Base-by-base conservation (phyloP, 768 basidiomycete species). In the Trametes maxima region DNA sequence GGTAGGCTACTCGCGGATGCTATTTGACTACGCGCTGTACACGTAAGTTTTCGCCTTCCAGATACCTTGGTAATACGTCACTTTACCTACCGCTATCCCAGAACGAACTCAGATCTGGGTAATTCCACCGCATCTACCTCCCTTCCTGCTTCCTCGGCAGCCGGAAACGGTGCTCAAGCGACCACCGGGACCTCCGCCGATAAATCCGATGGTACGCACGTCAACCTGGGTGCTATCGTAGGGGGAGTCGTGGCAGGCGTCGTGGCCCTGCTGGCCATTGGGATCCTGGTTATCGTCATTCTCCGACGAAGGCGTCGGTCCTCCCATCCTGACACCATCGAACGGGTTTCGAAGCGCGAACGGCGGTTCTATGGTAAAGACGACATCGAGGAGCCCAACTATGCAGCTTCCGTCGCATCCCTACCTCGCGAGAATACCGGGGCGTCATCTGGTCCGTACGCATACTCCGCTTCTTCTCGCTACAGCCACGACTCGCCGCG, bases 11-110 rank as follows among this genome's bases (percentile, higher is more conserved):
- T 55, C 53, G 47, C 53, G 54, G 1, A 52, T 56, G 48, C 22
- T 62, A 48, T 62, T 62, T 21, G 49, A 56, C 37, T 57, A 62
- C 24, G 60, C 49, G n/a, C 17, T 33, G 22, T 62, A 62, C 22
- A 62, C 54, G 60, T 62, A 56, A 44, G 60, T 62, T 14, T 19
- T 17, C 19, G 10, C 2, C 19, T 24, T 37, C 37, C 35, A n/a
- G 7, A 21, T 22, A 5, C 21, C 19, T 17, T 19, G 24, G 21
- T 21, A 16, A 16, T 25, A 24, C 22, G 46, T 16, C 56, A 47
- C 4, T 5, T 45, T 28, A 14, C n/a, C 53, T 49, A 13, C 42
- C 24, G 25, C 24, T 42, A 42, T 24, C 17, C 21, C 35, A 62
- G 60, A 8, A 56, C 60, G 37, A 25, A 37, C 21, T 21, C 42